phyloP scores from a whole-genome alignment of 139 green algal species.

The Tetraselmis striata region DNA sequence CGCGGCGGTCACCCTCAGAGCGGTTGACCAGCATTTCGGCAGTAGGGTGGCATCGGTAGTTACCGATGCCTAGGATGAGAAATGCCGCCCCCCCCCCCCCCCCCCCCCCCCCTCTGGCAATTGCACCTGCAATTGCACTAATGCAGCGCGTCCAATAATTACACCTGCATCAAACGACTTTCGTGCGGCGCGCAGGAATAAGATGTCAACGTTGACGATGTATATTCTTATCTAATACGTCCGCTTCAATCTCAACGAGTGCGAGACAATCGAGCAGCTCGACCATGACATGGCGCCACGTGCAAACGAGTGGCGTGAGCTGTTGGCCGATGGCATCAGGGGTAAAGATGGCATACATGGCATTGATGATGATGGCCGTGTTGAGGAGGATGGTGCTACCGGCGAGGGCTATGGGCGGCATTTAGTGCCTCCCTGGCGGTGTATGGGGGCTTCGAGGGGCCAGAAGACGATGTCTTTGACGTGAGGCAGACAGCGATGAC shows the following conservation, averaged over 20 bases:
- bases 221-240: neutral
- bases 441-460: neutral
- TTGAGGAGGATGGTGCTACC: neutral
- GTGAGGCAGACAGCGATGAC: neutral
- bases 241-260: neutral
- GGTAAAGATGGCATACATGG: no score
- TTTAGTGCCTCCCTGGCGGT: neutral
- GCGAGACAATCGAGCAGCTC: neutral
- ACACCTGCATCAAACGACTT: no score
- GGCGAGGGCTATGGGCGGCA: neutral
- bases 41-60: no score
- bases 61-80: no score
- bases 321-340: neutral
- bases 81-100: no score
- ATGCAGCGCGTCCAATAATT: no score
- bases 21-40: no score
- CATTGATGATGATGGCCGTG: neutral
- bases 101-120: no score
- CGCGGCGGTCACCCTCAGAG: no score
- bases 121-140: no score
- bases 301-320: neutral
- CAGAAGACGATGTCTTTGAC: neutral
- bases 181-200: no score
- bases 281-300: neutral
- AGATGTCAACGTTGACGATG: neutral